These are phyloP conservation scores for Madurella fahalii DNA, from an alignment of 2,329 filamentous ascomycete species.

Conservation along the genomic window DNA sequence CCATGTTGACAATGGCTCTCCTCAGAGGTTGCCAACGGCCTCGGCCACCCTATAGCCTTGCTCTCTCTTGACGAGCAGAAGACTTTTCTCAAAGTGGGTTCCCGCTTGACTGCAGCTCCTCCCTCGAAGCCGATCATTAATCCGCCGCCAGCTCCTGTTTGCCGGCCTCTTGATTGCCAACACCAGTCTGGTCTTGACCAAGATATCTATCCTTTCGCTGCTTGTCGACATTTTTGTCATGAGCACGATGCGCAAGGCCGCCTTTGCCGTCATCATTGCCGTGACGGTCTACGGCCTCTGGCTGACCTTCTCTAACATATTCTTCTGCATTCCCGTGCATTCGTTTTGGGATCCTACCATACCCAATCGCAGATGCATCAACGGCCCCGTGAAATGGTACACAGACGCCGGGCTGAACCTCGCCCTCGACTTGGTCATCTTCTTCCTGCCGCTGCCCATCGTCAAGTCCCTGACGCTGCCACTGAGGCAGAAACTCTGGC, in stretches of 20 bases:
- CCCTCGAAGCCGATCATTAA: background rate
- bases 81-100: conserved; percentile 2
- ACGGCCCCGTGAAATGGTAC: background rate
- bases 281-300: conserved; percentile 4
- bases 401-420: conserved; percentile 9
- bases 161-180: conserved; percentile 2
- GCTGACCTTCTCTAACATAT: conserved; percentile 3
- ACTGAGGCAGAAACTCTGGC: conserved; percentile 15
- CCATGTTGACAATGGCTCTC: background rate
- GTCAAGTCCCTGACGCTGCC: conserved; percentile 12
- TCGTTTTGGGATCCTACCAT: conserved; percentile 5
- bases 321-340: conserved; percentile 8
- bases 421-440: conserved; percentile 11
- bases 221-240: conserved; percentile 18
- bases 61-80: background rate
- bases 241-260: conserved; percentile 4
- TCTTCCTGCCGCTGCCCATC: conserved; percentile 13
- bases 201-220: conserved; percentile 15
- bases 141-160: conserved; percentile 2
- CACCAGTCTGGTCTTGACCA: conserved; percentile 8
- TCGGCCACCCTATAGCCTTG: background rate
- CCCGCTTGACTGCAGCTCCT: background rate
- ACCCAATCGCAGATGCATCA: conserved; percentile 1
- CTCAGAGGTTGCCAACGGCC: background rate
- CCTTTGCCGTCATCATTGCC: conserved; percentile 2